Conservation (phyloP, 495 filamentous ascomycete genomes). For the Xanthoparmelia taractica region DNA sequence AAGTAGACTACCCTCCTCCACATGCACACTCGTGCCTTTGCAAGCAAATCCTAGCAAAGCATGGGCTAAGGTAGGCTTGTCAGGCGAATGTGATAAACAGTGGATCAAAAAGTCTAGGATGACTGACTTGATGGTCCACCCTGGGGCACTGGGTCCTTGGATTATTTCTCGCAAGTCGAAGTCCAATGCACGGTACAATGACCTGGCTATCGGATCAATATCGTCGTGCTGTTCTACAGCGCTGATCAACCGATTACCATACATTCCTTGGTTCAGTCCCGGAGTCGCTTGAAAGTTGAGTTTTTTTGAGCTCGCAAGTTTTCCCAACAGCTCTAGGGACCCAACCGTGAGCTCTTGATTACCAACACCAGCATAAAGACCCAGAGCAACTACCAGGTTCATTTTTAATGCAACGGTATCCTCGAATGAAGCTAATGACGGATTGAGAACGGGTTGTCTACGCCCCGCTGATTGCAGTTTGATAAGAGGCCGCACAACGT, state of each 20-base stretch:
- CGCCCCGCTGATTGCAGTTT: slow-evolving; percentile 44
- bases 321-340: slow-evolving; percentile 73
- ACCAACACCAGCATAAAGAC: slow-evolving; percentile 73
- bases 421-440: slow-evolving; percentile 75
- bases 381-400: slow-evolving; percentile 64
- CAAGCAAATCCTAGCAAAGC: slow-evolving; percentile 82
- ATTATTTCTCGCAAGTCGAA: slow-evolving; percentile 55
- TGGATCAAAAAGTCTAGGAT: slow-evolving; percentile 76
- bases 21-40: slow-evolving; percentile 53
- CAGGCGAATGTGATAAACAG: slow-evolving; percentile 61
- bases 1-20: slow-evolving; percentile 58
- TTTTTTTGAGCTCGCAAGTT: slow-evolving; percentile 71
- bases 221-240: slow-evolving; percentile 66
- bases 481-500: slow-evolving; percentile 72
- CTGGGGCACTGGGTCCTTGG: slow-evolving; percentile 51
- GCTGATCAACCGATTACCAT: slow-evolving; percentile 59
- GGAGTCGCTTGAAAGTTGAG: slow-evolving; percentile 50
- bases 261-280: slow-evolving; percentile 31
- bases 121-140: slow-evolving; percentile 66
- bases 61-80: slow-evolving; percentile 77
- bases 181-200: slow-evolving; percentile 58
- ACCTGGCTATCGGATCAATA: slow-evolving; percentile 57
- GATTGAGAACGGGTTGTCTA: slow-evolving; percentile 53
- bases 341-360: slow-evolving; percentile 66
- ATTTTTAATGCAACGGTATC: slow-evolving; percentile 81